Evolutionary conservation across 495 filamentous ascomycete genomes (phyloP), one percentile per base, ranked within the genome.

Genomic region (Amorphotheca resinae): DNA sequence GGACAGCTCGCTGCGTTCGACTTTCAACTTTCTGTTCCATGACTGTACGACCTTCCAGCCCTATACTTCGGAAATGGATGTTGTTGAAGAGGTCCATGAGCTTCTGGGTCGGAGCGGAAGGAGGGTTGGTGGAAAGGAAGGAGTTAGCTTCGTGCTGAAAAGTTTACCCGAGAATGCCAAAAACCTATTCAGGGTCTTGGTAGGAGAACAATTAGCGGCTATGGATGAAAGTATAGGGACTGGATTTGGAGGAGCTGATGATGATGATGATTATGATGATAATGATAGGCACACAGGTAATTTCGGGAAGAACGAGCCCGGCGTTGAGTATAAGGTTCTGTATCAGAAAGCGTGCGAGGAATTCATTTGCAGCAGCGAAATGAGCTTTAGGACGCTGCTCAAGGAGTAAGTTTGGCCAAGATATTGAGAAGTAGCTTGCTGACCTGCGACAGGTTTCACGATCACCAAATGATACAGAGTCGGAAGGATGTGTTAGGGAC

Each of bases 331-430:
- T 60, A 70, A 84, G 12, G 73, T 82, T 49, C 64, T 96, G 42
- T 98, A 96, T 63, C 87, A 91, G 56, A 94, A 93, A 60, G 88
- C 88, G 14, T 80, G 87, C 17, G 89, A 94, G 62, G 87, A 95
- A 57, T 95, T 98, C 60, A 87, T 96, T 31, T 95, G 89, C 50
- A 88, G 84, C 51, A 93, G 80, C 45, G 91, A 98, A 69, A 87
- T 95, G 76, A 85, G 80, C 53, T 98, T 96, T 62, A 70, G 91
- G 48, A 89, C 85, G 22, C 48, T 98, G 60, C 59, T 98, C 54
- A 96, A 95, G 64, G 91, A 98, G 73, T 86, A 63, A 37, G 80
- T 63, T 22, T 16, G 15, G 16, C 18, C n/a, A 4, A 12, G 16
- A 4, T 38, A 7, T 6, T n/a, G 9, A 15, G 14, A 40, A 21